These are phyloP conservation scores for Candida sp. DNA, from an alignment of 1,139 yeast genomes.

Conservation along the genomic window DNA sequence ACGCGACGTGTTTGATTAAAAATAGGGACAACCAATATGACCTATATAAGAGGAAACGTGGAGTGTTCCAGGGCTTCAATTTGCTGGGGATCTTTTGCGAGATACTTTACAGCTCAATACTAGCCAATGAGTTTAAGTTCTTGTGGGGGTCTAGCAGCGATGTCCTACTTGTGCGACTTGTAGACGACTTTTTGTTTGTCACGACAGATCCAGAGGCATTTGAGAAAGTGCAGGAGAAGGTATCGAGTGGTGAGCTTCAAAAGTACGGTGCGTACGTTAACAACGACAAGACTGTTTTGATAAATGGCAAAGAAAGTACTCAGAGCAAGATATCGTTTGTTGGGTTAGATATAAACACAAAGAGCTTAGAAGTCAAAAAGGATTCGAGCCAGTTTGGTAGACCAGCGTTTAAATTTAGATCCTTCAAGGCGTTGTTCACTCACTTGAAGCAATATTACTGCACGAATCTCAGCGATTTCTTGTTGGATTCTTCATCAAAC, in stretches of 20 bases:
- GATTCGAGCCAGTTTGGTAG: constrained; percentile 7
- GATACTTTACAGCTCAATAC: constrained; percentile 68
- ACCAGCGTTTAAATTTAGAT: constrained; percentile 11
- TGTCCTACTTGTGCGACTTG: constrained; percentile 59
- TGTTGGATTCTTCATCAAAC: constrained; percentile 10
- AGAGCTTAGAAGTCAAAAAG: constrained; percentile 19
- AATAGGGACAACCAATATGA: constrained; percentile 10
- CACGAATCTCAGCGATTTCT: constrained; percentile 12
- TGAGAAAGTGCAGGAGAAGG: constrained; percentile 19
- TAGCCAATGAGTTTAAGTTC: constrained; percentile 46
- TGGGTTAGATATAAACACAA: constrained; percentile 32
- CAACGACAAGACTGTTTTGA: constrained; percentile 50
- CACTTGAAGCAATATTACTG: constrained; percentile 19
- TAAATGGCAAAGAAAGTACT: constrained; percentile 9
- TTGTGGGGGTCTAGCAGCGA: constrained; percentile 23
- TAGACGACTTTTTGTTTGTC: constrained; percentile 84
- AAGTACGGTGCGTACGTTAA: constrained; percentile 66
- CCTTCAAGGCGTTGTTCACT: constrained; percentile 15
- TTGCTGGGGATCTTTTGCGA: constrained; percentile 81
- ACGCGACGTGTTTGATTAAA: constrained; percentile 21
- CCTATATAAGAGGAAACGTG: constrained; percentile 52
- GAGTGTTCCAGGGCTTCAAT: constrained; percentile 89
- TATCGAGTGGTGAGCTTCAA: constrained; percentile 37
- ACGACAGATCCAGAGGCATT: constrained; percentile 41
- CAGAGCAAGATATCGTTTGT: constrained; percentile 25